A percentile compares a stretch with the other conserved stretches of the same genome.
Evolutionary conservation across 371 early-diverging fungal genomes (phyloP).

Genomic region (Rhizopus delemar): DNA sequence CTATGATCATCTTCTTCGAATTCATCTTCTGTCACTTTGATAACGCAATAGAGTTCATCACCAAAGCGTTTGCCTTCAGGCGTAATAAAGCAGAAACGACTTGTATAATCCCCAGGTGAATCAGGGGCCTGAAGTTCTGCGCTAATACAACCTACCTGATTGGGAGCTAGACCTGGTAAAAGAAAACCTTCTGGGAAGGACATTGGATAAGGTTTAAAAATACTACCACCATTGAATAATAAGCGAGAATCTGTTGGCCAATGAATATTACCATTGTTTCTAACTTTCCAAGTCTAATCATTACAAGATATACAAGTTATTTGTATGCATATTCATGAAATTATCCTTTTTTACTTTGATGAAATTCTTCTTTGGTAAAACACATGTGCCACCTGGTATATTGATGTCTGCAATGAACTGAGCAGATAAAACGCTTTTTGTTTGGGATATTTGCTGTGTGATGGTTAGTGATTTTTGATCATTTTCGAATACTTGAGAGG

Average conservation of each 20-base stretch:
- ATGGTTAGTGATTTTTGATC: neutral
- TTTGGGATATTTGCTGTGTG: neutral
- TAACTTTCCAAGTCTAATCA: constrained; percentile 67
- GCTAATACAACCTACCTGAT: constrained; percentile 54
- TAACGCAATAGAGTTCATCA: constrained; percentile 65
- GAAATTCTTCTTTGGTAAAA: constrained; percentile 31
- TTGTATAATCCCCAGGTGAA: constrained; percentile 58
- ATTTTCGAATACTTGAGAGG: too few species aligned
- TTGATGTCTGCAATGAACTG: constrained; percentile 68
- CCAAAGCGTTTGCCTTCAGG: constrained; percentile 67
- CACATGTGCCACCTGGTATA: constrained; percentile 62
- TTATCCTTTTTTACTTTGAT: constrained; percentile 44
- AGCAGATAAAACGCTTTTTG: constrained; percentile 22
- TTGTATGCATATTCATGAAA: neutral
- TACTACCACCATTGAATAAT: constrained; percentile 56
- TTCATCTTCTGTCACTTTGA: constrained; percentile 40
- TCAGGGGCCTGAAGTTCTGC: constrained; percentile 67
- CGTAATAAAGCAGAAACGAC: constrained; percentile 63
- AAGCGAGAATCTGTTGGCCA: constrained; percentile 68
- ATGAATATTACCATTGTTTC: constrained; percentile 56
- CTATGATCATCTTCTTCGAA: neutral
- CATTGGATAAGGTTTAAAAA: constrained; percentile 29
- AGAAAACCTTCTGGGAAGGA: constrained; percentile 32
- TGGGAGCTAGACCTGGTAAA: constrained; percentile 48
- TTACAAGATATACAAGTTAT: neutral